These are phyloP conservation scores for Penicillium sp. DNA, from an alignment of 2,329 filamentous ascomycete genomes.

Conservation along the genomic window DNA sequence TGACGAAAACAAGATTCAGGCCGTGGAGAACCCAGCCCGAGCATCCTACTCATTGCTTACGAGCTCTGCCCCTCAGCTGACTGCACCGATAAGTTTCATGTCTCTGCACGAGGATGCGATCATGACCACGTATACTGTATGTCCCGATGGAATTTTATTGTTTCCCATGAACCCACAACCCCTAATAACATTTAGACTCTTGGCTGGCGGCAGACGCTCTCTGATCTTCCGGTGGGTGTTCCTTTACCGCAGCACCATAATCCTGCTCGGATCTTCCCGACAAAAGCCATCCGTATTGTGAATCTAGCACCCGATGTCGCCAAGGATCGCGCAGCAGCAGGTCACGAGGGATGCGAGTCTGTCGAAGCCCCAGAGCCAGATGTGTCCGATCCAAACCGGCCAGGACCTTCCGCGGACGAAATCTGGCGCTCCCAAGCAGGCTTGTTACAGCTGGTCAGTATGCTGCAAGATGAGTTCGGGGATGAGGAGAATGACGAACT, in stretches of 20 bases:
- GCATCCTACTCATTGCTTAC: slow-evolving; percentile 34
- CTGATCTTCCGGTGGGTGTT: slow-evolving; percentile 15
- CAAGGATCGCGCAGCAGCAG: neutral
- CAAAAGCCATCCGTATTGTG: slow-evolving; percentile 39
- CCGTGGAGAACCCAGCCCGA: slow-evolving; percentile 15
- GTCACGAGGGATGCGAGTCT: slow-evolving; percentile 1
- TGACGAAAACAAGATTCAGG: slow-evolving; percentile 28
- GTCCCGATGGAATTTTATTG: slow-evolving; percentile 4
- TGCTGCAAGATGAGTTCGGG: slow-evolving; percentile 23
- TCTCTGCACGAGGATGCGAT: slow-evolving; percentile 44
- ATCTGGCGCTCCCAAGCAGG: slow-evolving; percentile 19
- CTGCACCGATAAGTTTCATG: slow-evolving; percentile 46
- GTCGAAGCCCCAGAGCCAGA: slow-evolving; percentile 1
- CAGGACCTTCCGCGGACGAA: slow-evolving; percentile 13
- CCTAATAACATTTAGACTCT: slow-evolving; percentile 21
- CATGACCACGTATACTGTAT: slow-evolving; percentile 43
- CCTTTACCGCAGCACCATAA: slow-evolving; percentile 17
- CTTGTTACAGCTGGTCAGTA: slow-evolving; percentile 23
- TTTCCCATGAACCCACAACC: too few relatives aligned
- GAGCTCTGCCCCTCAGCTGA: slow-evolving; percentile 35
- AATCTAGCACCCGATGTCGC: slow-evolving; percentile 32
- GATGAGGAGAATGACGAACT: slow-evolving; percentile 13
- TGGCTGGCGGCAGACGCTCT: slow-evolving; percentile 24
- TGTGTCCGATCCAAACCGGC: slow-evolving; percentile 3
- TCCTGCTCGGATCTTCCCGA: slow-evolving; percentile 33